phyloP scores from a whole-genome alignment of 345 rosid genomes.

The Melaleuca quinquenervia region DNA sequence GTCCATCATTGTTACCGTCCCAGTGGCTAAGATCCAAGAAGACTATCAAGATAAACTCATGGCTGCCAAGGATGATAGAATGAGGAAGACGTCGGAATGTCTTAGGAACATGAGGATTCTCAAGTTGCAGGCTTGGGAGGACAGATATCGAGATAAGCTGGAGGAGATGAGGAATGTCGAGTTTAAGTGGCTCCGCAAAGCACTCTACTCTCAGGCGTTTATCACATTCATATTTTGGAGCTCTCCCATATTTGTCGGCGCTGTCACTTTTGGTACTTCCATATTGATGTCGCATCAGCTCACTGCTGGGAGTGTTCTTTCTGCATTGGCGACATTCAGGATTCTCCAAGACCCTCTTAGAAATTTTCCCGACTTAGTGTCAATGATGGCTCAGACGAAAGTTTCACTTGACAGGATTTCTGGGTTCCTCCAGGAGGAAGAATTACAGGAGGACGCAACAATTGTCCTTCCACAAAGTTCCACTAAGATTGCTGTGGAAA shows the following conservation, averaged over 20 bases:
- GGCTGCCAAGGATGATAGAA: conserved; percentile 98
- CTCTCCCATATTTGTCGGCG: conserved; percentile 99
- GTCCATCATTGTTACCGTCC: conserved; percentile 77
- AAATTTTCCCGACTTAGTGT: conserved; percentile 95
- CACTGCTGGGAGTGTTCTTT: conserved; percentile 97
- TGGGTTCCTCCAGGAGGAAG: conserved; percentile 94
- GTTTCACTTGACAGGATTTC: conserved; percentile 98
- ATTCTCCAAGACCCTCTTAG: conserved; percentile 98
- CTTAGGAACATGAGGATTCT: conserved; percentile 97
- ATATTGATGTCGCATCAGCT: conserved; percentile 80
- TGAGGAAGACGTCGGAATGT: conserved; percentile 98
- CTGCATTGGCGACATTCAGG: conserved; percentile 98
- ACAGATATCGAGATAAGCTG: conserved; percentile 59
- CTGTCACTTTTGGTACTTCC: conserved; percentile 86
- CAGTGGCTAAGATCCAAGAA: conserved; percentile 86
- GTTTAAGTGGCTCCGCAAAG: conserved; percentile 84
- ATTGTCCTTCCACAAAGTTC: conserved; percentile 62
- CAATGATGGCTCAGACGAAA: conserved; percentile 99
- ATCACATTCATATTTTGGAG: conserved; percentile 98
- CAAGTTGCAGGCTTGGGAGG: conserved; percentile 99
- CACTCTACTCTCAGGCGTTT: conserved; percentile 96
- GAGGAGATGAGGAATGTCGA: conserved; percentile 94
- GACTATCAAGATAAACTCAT: conserved; percentile 91
- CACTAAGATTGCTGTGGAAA: conserved; percentile 64
- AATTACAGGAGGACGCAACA: conserved; percentile 91